These are phyloP conservation scores for Podaxis pistillaris DNA, from an alignment of 768 basidiomycete genomes.

Conservation along the genomic window DNA sequence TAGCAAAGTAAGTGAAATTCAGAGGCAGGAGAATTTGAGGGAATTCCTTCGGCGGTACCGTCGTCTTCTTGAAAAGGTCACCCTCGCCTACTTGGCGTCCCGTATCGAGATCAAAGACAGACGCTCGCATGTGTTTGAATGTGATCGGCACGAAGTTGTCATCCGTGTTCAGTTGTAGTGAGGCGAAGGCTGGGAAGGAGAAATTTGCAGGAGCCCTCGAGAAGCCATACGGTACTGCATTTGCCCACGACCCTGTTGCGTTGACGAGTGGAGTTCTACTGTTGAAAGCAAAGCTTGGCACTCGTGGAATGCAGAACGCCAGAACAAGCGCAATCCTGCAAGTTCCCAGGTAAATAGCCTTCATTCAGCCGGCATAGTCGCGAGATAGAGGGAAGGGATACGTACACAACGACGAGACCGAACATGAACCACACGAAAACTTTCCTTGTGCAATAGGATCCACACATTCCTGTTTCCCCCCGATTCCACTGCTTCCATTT, in stretches of 20 bases:
- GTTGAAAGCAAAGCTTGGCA: conserved; percentile 70
- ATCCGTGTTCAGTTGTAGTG: conserved; percentile 74
- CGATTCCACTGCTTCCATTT: conserved; percentile 78
- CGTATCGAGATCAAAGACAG: conserved; percentile 70
- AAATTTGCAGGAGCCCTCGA: conserved; percentile 84
- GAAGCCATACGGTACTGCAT: conserved; percentile 60
- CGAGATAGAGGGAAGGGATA: background rate
- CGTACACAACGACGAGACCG: conserved; percentile 51
- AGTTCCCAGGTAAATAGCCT: background rate
- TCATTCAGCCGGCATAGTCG: background rate
- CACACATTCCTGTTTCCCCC: conserved; percentile 78
- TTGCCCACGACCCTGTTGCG: conserved; percentile 59
- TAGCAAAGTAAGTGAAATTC: conserved; percentile 79
- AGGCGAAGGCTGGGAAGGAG: conserved; percentile 76
- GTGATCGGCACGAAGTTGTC: conserved; percentile 76
- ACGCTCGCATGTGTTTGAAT: conserved; percentile 64
- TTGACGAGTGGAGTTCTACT: conserved; percentile 49
- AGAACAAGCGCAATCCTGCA: conserved; percentile 65
- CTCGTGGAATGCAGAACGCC: conserved; percentile 81
- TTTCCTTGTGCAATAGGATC: conserved; percentile 73
- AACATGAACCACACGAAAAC: conserved; percentile 71
- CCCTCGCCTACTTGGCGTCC: conserved; percentile 66
- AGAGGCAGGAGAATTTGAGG: conserved; percentile 71
- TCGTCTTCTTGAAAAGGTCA: conserved; percentile 46
- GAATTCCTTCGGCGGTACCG: conserved; percentile 65